Base-by-base conservation (phyloP, 805 yeast species). In the Candida ovalis region DNA sequence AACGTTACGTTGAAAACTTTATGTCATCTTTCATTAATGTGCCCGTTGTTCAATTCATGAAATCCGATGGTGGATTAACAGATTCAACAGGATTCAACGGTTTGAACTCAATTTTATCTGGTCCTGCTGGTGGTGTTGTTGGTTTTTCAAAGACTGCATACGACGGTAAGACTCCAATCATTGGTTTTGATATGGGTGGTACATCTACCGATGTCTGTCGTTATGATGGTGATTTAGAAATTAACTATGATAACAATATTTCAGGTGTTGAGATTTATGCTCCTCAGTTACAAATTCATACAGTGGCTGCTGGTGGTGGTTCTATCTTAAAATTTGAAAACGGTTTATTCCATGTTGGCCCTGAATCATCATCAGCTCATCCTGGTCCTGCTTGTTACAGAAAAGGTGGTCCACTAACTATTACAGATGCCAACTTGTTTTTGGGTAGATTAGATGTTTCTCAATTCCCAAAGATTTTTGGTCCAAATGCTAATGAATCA, bases 81-180 rank as follows among this genome's bases (percentile, higher is more conserved):
- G 76, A 75, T 8, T 75, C 78, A 66, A 71, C 72, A 48, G 69
- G 71, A 43, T 78, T 78, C 57, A 70, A 77, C 4, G 82, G 82
- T 6, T 63, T 78, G 43, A 70, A 74, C 52, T 78, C 82, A 8
- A 69, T 78, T 33, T 63, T 78, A 24, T 77, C 81, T 4, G 82
- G 82, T 2, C 82, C 82, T 2, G 82, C 82, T 40, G 82, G 82
- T 43, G 81, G 81, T 40, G 76, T 77, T 64, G 81, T 76, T 38
- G 82, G 82, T 3, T 74, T 67, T 47, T 77, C 78, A 1, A 69
- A 70, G 50, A 77, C 81, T 2, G 77, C 81, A 57, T 73, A 63
- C 56, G 77, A 74, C 47, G 43, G 49, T 5, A 45, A 48, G 10
- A 41, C 53, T 35, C 64, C 75, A 6, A 60, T 66, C 41, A 66